Base-by-base conservation (phyloP, 1,284 basidiomycete genomes). In the Grifola frondosa region DNA sequence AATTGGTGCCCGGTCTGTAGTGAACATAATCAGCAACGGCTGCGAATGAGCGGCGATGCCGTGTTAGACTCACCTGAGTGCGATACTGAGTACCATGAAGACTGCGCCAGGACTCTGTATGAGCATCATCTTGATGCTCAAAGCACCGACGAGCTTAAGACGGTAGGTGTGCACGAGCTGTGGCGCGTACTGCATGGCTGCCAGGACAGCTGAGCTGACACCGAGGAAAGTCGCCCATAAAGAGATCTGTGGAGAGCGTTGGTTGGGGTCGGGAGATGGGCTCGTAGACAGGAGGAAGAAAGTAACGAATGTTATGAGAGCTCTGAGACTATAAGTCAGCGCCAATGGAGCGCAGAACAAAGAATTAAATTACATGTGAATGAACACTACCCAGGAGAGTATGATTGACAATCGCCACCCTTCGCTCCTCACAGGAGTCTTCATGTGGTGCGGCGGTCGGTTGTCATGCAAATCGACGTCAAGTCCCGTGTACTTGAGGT, bases 51-150 rank as follows among this genome's bases (percentile, higher is more conserved):
- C 54, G 48, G 20, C 57, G 34, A 40, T 47, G n/a, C n/a, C n/a
- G n/a, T n/a, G n/a, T n/a, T n/a, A 52, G 23, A 62, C 72, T 10
- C 56, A 80, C 74, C 84, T 68, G n/a, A 89, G 64, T 8, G 84
- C 87, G 49, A 97, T 87, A 48, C 88, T 91, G 29, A 88, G 62
- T 11, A 94, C 88, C 80, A 99, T 97, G 28, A 94, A 65, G 16
- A 92, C 73, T 1, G 89, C 88, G 3, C 96, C 96, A 0, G 96
- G 96, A 6, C 85, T 92, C 67, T 99, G 95, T 17, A 99, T 87
- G 33, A 80, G 71, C 96, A 99, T 97, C 80, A 92, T 97, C 2
- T 85, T 86, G 51, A 98, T 88, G 56, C 88, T 94, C 17, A 98
- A 73, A 1, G 93, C 92, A 9, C 94, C 95, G 7, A 98, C 95